Base-by-base conservation (phyloP, 306 rosid genomes). In the Vigna reflexopilosa region DNA sequence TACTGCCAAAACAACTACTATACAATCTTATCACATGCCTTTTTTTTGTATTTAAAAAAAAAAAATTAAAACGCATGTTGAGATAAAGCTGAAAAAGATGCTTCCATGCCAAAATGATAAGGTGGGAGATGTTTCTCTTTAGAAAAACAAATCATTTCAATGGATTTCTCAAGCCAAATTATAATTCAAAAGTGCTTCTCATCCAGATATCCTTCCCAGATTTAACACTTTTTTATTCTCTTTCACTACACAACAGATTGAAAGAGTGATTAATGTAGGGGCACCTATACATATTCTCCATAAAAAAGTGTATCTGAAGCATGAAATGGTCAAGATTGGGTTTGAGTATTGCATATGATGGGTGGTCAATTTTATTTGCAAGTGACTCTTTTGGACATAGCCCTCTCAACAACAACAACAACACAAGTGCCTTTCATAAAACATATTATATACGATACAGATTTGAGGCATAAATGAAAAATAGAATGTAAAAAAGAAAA, bases 381-480 rank as follows among this genome's bases (percentile, higher is more conserved):
- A 74, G 78, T 74, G 78, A 74, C 78, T 59, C 45, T 26, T 26
- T 28, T 74, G 45, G 70, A 59, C 47, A 59, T 3, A 45, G 28
- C 70, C 32, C 45, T 74, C 48, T 74, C 78, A 45, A 59, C 4
- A 74, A 24, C 28, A 24, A 42, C 56, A 56, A 58, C 68, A 57
- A 9, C 1, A 73, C 78, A 42, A 73, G 34, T 57, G 67, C 32
- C 34, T 30, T 38, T 38, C 1, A 38, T 7, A 38, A 7, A 34
- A 38, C 1, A 34, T 1, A 6, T 36, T 36, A 6, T 36, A 6
- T 36, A 34, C 38, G 0, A 36, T 36, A 7, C 2, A 36, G 40
- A 30, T 19, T 78, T 57, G 12, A 36, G 0, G 1, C 54, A 63
- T 44, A 28, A 63, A 72, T 50, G 17, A 13, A 54, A 61, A 54